Conservation (phyloP, 2,329 filamentous ascomycete genomes). For the Cladophialophora bantiana region DNA sequence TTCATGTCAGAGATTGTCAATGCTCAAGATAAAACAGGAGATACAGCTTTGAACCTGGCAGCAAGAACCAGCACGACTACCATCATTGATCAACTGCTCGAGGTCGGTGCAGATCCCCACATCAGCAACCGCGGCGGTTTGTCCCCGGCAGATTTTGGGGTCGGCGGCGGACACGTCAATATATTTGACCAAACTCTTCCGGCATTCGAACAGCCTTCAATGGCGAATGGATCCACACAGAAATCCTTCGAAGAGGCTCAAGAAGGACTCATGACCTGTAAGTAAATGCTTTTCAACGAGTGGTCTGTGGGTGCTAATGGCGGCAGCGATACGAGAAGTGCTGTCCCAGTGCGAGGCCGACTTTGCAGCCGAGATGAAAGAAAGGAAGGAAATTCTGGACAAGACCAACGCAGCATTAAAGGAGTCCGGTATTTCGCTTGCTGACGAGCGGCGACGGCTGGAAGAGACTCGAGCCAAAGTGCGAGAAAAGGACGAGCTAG, state of each 20-base stretch:
- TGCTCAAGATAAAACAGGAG: slow-evolving; percentile 88
- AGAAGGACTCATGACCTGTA: slow-evolving; percentile 56
- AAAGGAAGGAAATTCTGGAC: slow-evolving; percentile 85
- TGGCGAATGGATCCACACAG: slow-evolving; percentile 48
- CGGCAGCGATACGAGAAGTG: slow-evolving; percentile 77
- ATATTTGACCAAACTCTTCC: slow-evolving; percentile 47
- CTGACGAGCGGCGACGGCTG: slow-evolving; percentile 75
- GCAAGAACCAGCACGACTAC: slow-evolving; percentile 91
- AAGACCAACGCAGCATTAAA: slow-evolving; percentile 80
- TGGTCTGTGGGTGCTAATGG: slow-evolving; percentile 46
- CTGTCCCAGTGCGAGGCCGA: slow-evolving; percentile 78
- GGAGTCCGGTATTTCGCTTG: slow-evolving; percentile 77
- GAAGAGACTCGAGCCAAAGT: slow-evolving; percentile 73
- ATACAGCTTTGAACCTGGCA: slow-evolving; percentile 93
- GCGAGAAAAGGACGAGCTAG: slow-evolving; percentile 68
- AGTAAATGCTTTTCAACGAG: slow-evolving; percentile 28
- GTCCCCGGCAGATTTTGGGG: slow-evolving; percentile 90
- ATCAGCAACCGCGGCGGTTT: slow-evolving; percentile 91
- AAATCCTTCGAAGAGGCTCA: slow-evolving; percentile 54
- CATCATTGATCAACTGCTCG: slow-evolving; percentile 94
- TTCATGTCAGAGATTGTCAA: slow-evolving; percentile 99
- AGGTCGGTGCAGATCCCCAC: slow-evolving; percentile 91
- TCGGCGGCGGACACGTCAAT: slow-evolving; percentile 69
- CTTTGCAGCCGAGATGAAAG: slow-evolving; percentile 79
- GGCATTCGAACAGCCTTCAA: slow-evolving; percentile 37